Conservation (phyloP, 176 grass and related monocot genomes). For the Alloteropsis semialata region DNA sequence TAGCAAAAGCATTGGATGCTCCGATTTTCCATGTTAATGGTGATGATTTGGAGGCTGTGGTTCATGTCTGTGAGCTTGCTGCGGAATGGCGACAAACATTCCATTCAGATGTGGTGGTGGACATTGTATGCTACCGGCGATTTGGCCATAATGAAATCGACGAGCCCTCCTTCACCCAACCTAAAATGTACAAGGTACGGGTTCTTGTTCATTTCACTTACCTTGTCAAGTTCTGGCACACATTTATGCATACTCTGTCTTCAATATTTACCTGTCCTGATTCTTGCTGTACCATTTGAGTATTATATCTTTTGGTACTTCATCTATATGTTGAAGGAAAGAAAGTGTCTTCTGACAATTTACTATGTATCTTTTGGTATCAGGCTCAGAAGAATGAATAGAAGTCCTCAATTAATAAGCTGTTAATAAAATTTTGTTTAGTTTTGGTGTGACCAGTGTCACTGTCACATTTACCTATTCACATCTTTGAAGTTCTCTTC, state of each 20-base stretch:
- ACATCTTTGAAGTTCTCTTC: not conserved
- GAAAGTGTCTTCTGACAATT: not conserved
- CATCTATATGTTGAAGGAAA: not conserved
- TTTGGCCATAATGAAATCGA: conserved; percentile 99
- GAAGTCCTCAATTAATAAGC: not conserved
- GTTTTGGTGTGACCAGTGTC: not conserved
- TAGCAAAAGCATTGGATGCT: conserved; percentile 70
- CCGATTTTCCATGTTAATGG: conserved; percentile 98
- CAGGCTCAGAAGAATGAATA: conserved; percentile 16
- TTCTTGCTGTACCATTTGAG: conserved; percentile 9
- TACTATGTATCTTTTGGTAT: not conserved
- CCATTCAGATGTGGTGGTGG: conserved; percentile 91
- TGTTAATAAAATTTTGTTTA: not conserved
- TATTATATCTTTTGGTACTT: not conserved
- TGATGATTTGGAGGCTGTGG: conserved; percentile 95
- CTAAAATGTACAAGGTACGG: conserved; percentile 91
- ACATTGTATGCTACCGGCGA: conserved; percentile 88
- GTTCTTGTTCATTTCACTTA: not conserved
- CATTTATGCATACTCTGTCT: not conserved
- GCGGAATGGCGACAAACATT: conserved; percentile 94
- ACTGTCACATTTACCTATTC: not conserved
- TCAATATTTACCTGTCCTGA: not conserved
- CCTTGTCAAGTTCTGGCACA: not conserved
- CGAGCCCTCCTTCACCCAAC: conserved; percentile 93
- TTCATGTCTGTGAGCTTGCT: conserved; percentile 85